These are phyloP conservation scores for Calonectria pauciramosa DNA, from an alignment of 2,329 filamentous ascomycete genomes.

Conservation along the genomic window DNA sequence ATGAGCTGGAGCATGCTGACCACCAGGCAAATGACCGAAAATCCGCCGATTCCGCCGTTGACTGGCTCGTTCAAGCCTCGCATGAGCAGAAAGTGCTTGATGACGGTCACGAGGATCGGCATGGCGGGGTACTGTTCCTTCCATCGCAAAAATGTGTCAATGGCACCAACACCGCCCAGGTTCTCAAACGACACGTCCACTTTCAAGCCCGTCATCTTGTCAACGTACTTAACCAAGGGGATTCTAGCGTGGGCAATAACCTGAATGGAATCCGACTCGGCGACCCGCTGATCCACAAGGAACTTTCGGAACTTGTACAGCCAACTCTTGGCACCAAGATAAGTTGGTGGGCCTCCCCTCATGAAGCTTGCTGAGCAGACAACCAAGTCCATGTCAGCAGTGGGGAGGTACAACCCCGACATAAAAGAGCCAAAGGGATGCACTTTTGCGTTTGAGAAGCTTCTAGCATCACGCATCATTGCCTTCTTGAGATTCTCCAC, in stretches of 20 bases:
- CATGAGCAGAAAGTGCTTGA: constrained; percentile 95
- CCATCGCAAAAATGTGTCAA: constrained; percentile 86
- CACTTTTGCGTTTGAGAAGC: constrained; percentile 74
- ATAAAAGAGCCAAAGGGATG: constrained; percentile 94
- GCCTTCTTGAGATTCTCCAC: constrained; percentile 75
- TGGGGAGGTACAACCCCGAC: constrained; percentile 78
- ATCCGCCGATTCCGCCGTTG: constrained; percentile 91
- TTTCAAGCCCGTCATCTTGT: constrained; percentile 81
- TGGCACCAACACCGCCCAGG: constrained; percentile 82
- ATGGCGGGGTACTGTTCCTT: constrained; percentile 84
- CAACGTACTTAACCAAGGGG: constrained; percentile 92
- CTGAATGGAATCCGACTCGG: constrained; percentile 71
- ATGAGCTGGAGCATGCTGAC: constrained; percentile 88
- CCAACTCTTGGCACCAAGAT: constrained; percentile 64
- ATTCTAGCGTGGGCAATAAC: constrained; percentile 84
- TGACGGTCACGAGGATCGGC: constrained; percentile 85
- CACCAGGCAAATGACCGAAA: constrained; percentile 93
- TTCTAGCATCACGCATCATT: constrained; percentile 64
- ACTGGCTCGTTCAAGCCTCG: constrained; percentile 92
- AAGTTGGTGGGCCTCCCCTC: constrained; percentile 62
- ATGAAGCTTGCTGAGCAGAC: constrained; percentile 75
- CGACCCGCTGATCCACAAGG: constrained; percentile 69
- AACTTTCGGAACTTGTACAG: constrained; percentile 75
- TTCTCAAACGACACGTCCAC: constrained; percentile 98
- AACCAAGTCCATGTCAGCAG: constrained; percentile 95